Evolutionary conservation across 2,329 filamentous ascomycete genomes (phyloP), one percentile per base, ranked within the genome.

Genomic region (Colletotrichum gigasporum): DNA sequence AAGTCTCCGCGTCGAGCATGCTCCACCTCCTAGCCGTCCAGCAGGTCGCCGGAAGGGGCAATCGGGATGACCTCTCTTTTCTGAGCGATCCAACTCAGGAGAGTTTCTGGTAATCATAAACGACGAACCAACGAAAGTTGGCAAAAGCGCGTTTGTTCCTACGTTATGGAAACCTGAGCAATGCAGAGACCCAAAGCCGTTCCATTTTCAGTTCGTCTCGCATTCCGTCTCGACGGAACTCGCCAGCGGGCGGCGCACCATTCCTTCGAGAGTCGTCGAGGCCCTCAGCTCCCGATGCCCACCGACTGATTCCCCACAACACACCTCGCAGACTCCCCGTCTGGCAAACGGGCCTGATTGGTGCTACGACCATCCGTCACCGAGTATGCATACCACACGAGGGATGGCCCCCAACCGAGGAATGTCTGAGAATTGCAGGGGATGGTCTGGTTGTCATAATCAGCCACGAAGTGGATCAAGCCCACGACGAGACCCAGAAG

Each of bases 391-490:
- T 61, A 42, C 54, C 42, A 28, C 34, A 48, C 48, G 63, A 65
- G 63, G 63, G 63, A 65, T 63, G 32, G 50, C n/a, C n/a, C 20
- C 35, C 34, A 56, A 18, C 44, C 16, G 51, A 63, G 57, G 63
- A 65, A 65, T 65, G 59, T 65, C 63, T 65, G 58, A 65, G 50
- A 51, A 55, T 65, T 65, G 57, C 44, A 50, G 62, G 35, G 62
- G 57, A 57, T 44, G 34, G 61, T 48, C 61, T 50, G 50, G 41
- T 61, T 60, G 48, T 61, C 48, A 48, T 54, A 50, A 54, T 64
- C 50, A 63, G 63, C 63, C 63, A 65, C 51, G 50, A 37, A 28
- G 63, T 57, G 58, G 58, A 63, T 45, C 59, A 45, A 50, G 26
- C 24, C 30, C 30, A 45, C 35, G 50, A 52, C 39, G 51, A 61